A percentile compares a stretch with the other conserved stretches of the same genome.
These are phyloP conservation scores for Paramyrothecium roridum DNA, from an alignment of 2,329 filamentous ascomycete genomes.

Conservation along the genomic window DNA sequence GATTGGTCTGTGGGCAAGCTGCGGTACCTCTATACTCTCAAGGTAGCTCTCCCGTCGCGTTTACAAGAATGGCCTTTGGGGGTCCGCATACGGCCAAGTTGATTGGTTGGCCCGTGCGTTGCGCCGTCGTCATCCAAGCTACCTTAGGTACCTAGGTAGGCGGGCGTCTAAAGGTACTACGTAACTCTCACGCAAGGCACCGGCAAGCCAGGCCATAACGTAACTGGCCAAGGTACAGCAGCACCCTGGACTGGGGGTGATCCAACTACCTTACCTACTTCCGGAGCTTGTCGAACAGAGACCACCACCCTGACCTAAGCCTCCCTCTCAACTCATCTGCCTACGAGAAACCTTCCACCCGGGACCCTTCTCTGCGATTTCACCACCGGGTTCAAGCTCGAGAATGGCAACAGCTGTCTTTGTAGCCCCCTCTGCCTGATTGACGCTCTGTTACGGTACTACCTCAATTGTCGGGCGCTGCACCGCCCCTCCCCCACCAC, in stretches of 20 bases:
- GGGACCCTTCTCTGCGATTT: neutral
- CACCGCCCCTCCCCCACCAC: neutral
- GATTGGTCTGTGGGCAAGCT: no score
- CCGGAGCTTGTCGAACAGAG: neutral
- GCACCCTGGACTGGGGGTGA: neutral
- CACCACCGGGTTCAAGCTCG: neutral
- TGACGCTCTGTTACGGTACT: neutral
- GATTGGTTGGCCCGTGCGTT: conserved; percentile 9
- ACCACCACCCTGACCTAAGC: neutral
- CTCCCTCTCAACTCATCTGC: neutral
- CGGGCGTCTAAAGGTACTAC: no score
- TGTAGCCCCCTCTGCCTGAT: neutral
- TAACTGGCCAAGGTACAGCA: neutral
- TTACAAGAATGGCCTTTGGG: no score
- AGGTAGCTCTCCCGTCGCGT: no score
- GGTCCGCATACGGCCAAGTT: neutral
- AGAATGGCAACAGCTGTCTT: neutral
- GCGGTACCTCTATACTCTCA: no score
- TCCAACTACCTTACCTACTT: neutral
- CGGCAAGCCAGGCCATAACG: no score
- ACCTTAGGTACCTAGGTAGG: no score
- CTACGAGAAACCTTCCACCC: neutral
- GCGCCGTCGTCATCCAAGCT: conserved; percentile 12
- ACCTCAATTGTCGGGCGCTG: neutral
- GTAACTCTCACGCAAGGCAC: no score